phyloP scores from a whole-genome alignment of 2,329 filamentous ascomycete genomes.

The Pestalotiopsis sp. region DNA sequence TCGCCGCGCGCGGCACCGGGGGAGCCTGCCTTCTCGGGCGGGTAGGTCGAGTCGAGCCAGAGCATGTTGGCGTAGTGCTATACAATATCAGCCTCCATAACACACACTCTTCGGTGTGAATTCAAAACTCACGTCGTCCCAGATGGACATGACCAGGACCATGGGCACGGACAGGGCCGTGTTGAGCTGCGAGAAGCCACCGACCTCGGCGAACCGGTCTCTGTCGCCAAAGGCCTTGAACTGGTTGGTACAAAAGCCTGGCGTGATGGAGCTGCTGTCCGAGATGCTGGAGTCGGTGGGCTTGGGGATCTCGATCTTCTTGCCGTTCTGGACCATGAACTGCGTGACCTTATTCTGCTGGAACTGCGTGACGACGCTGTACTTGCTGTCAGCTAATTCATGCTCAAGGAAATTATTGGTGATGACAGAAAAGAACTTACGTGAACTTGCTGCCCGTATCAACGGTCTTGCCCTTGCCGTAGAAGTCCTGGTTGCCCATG shows the following conservation, averaged over 20 bases:
- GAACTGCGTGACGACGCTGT: conserved; percentile 62
- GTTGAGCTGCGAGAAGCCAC: conserved; percentile 56
- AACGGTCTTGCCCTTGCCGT: conserved; percentile 50
- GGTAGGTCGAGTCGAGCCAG: conserved; percentile 61
- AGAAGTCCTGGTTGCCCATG: conserved; percentile 63
- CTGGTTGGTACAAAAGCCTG: conserved; percentile 2
- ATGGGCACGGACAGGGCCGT: conserved; percentile 56
- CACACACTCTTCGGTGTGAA: not conserved
- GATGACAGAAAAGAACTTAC: no score
- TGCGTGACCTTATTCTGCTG: conserved; percentile 47
- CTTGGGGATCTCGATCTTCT: conserved; percentile 36
- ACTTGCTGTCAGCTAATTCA: not conserved
- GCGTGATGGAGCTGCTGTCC: not conserved
- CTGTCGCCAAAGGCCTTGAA: conserved; percentile 51
- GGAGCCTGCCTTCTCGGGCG: conserved; percentile 31
- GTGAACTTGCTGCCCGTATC: conserved; percentile 11
- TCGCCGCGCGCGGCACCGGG: conserved; percentile 52
- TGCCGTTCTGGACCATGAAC: conserved; percentile 62
- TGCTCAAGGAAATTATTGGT: no score
- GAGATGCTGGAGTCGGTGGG: conserved; percentile 6
- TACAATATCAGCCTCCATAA: not conserved
- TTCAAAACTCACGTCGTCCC: conserved; percentile 51
- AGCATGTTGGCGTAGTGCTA: conserved; percentile 58
- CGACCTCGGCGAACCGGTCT: conserved; percentile 52
- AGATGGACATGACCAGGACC: conserved; percentile 64